Percentiles rank a stretch among this genome's conserved stretches.
Conservation (phyloP, 805 yeast species). For the Saturnispora kantuleensis region DNA sequence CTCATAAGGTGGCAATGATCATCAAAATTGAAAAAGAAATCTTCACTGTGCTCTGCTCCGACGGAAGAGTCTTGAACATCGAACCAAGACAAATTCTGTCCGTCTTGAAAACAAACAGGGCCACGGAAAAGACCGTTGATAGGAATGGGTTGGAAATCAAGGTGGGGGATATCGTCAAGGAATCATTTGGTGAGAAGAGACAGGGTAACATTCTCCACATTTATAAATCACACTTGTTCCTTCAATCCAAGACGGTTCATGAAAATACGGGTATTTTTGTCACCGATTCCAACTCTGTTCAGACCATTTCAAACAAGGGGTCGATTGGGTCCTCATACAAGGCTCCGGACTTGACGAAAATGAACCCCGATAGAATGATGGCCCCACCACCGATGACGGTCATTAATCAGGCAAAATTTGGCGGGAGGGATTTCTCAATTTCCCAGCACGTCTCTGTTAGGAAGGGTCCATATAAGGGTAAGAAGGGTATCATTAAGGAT, state of each 20-base stretch:
- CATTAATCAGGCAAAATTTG: constrained; percentile 41
- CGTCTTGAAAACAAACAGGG: constrained; percentile 52
- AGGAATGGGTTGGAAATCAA: constrained; percentile 73
- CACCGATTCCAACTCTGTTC: constrained; percentile 61
- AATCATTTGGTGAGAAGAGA: constrained; percentile 70
- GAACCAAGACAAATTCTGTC: constrained; percentile 77
- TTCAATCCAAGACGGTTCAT: constrained; percentile 65
- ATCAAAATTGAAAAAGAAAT: constrained; percentile 84
- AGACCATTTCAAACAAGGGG: constrained; percentile 78
- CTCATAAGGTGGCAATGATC: constrained; percentile 80
- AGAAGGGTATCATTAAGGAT: constrained; percentile 86
- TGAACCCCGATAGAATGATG: constrained; percentile 69
- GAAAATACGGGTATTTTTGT: constrained; percentile 93
- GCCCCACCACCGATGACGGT: constrained; percentile 63
- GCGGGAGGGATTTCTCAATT: constrained; percentile 74
- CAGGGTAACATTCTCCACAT: constrained; percentile 85
- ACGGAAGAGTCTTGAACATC: constrained; percentile 63
- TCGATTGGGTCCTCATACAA: constrained; percentile 44
- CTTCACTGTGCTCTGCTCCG: constrained; percentile 69
- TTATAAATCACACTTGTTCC: constrained; percentile 67
- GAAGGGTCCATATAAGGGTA: constrained; percentile 91
- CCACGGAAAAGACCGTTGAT: constrained; percentile 81
- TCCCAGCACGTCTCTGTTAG: constrained; percentile 80
- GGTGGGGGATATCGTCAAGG: constrained; percentile 90
- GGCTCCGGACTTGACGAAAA: constrained; percentile 61